Conservation (phyloP, 2,329 filamentous ascomycete genomes). For the Ceratocystis diversiconidia region DNA sequence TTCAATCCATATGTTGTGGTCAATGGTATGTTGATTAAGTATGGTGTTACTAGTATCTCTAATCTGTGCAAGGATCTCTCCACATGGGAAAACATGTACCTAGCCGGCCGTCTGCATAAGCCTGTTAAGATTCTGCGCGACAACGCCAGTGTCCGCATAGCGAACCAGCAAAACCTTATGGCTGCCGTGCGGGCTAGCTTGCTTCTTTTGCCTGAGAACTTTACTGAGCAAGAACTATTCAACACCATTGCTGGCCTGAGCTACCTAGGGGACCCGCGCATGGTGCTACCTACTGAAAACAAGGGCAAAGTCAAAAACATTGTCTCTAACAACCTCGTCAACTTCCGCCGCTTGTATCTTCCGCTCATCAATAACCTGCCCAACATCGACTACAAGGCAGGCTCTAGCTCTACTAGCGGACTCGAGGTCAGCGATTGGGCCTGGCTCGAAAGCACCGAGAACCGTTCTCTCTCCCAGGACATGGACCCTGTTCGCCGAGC, state of each 20-base stretch:
- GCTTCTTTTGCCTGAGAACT: conserved; percentile 66
- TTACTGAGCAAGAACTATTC: conserved; percentile 80
- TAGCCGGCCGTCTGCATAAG: conserved; percentile 93
- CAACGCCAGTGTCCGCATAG: conserved; percentile 77
- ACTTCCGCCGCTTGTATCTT: conserved; percentile 83
- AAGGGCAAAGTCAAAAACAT: conserved; percentile 89
- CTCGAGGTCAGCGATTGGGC: conserved; percentile 37
- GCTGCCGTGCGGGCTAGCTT: conserved; percentile 83
- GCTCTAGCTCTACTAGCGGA: conserved; percentile 40
- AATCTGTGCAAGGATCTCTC: conserved; percentile 76
- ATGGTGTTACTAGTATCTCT: conserved; percentile 88
- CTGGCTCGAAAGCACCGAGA: conserved; percentile 35
- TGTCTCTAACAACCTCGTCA: conserved; percentile 75
- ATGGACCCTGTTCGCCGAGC: conserved; percentile 83
- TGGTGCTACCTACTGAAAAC: conserved; percentile 81
- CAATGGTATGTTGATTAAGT: conserved; percentile 93
- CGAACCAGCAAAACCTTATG: conserved; percentile 90
- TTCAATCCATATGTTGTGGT: conserved; percentile 93
- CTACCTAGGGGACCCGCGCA: conserved; percentile 92
- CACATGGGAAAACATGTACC: conserved; percentile 86
- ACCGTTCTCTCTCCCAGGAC: conserved; percentile 65
- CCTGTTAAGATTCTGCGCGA: conserved; percentile 95
- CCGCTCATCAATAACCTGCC: conserved; percentile 81
- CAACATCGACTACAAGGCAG: conserved; percentile 65
- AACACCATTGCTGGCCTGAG: conserved; percentile 82